Evolutionary conservation across 2,329 filamentous ascomycete species (phyloP), one percentile per base, ranked within the genome.

Genomic region (Volutella citrinella): DNA sequence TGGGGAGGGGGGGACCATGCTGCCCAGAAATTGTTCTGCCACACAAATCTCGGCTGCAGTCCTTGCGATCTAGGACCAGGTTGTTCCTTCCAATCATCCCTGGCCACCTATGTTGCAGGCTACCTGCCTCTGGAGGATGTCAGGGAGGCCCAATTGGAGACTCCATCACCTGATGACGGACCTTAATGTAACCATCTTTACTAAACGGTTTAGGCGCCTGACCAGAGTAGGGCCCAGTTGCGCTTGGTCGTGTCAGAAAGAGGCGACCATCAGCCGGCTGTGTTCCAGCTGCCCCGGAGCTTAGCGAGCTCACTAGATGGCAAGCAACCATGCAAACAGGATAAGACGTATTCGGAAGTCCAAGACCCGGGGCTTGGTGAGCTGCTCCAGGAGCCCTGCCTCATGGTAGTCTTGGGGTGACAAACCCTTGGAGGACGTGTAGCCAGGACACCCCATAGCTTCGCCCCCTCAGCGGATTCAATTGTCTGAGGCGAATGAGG

Each of bases 41-140:
- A 40, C 34, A 31, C 27, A 30, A 42, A 48, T 49, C 41, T 45
- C 40, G 35, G 36, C 36, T 42, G 41, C 43, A 44, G 31, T 32
- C 43, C 30, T 13, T 38, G 30, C 32, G 34, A 49, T 45, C 39
- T 38, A 34, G 36, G 27, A 30, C 34, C 16, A 25, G 33, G 29
- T 32, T 40, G 12, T 11, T 36, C 32, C 36, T 35, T 40, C 36
- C 24, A 32, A 34, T 16, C n/a, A 19, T 27, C 25, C 26, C 14
- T 19, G 23, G 21, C 13, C 27, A 29, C 24, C 35, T 38, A 19
- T 14, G n/a, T 26, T 30, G 8, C 19, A 22, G 26, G 17, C 15
- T n/a, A 7, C 27, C 13, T 29, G 21, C 22, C 23, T 27, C 29
- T 30, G 28, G 37, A 27, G 26, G 27, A 17, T 24, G 31, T 17